Percentiles rank a stretch among this genome's conserved stretches.
Evolutionary conservation across 202 grass and related monocot species (phyloP).

Genomic region (Panicum hallii): DNA sequence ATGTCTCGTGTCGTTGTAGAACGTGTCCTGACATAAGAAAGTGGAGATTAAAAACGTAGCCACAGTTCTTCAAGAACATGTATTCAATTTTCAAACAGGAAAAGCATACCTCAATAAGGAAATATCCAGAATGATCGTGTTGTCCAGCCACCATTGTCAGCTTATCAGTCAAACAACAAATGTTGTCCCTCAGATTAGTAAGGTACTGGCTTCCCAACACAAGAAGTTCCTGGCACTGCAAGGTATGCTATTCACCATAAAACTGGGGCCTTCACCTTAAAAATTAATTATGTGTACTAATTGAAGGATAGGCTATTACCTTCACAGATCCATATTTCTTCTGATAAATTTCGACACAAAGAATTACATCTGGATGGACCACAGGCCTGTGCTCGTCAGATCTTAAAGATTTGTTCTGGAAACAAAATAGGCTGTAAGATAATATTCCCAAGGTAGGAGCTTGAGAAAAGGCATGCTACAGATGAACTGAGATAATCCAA

Average conservation of each 20-base stretch:
- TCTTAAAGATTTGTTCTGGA: constrained; percentile 60
- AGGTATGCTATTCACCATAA: constrained; percentile 27
- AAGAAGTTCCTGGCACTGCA: constrained; percentile 95
- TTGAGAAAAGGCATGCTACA: constrained; percentile 30
- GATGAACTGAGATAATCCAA: constrained; percentile 1
- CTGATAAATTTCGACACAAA: constrained; percentile 90
- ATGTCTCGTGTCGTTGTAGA: constrained; percentile 78
- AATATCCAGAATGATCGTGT: constrained; percentile 73
- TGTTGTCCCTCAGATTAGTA: constrained; percentile 76
- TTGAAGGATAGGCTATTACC: constrained; percentile 51
- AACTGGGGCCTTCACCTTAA: constrained; percentile 11
- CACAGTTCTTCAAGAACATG: neutral
- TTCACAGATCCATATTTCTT: constrained; percentile 58
- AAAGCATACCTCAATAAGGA: constrained; percentile 84
- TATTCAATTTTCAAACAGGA: neutral
- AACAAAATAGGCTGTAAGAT: constrained; percentile 24
- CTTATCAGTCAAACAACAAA: constrained; percentile 87
- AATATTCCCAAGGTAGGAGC: neutral
- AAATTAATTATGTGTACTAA: constrained; percentile 5
- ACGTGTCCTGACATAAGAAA: constrained; percentile 76
- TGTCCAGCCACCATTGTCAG: constrained; percentile 70
- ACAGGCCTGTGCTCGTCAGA: constrained; percentile 64
- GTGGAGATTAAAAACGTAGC: constrained; percentile 19
- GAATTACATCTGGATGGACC: constrained; percentile 74
- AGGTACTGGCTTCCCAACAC: constrained; percentile 85